Evolutionary conservation across 352 stramenopile genomes (phyloP).

Genomic region (Pythium graminicola): DNA sequence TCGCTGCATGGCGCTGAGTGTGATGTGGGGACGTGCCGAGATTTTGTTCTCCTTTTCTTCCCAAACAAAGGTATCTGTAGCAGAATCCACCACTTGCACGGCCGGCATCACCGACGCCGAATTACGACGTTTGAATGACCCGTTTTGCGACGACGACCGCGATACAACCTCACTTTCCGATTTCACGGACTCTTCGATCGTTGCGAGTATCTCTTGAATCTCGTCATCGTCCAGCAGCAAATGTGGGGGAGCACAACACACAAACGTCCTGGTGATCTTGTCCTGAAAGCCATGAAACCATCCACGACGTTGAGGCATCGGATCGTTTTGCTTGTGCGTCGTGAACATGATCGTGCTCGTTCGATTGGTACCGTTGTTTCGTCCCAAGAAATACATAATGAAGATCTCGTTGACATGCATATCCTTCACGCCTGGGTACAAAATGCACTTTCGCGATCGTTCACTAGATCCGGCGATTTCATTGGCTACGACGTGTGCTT

Average conservation of each 20-base stretch:
- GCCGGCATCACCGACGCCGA: conserved; percentile 21
- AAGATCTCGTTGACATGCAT: no score
- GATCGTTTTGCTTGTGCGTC: no score
- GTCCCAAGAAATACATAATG: no score
- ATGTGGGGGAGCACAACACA: conserved; percentile 21
- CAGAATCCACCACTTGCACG: background rate
- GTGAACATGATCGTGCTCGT: no score
- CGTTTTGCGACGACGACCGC: conserved; percentile 3
- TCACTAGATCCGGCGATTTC: no score
- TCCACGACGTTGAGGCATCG: background rate
- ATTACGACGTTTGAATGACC: conserved; percentile 8
- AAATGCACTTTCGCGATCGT: no score
- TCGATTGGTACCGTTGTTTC: no score
- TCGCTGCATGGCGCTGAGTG: conserved; percentile 6
- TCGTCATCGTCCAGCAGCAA: conserved; percentile 23
- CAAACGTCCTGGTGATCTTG: conserved; percentile 13
- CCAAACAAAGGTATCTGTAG: background rate
- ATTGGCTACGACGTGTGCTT: no score
- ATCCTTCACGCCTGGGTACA: no score
- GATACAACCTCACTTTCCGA: background rate
- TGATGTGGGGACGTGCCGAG: background rate
- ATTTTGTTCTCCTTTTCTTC: background rate
- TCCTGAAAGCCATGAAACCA: conserved; percentile 18
- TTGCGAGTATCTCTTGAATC: conserved; percentile 16
- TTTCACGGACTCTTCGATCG: conserved; percentile 12